Base-by-base conservation (phyloP, 306 rosid genomes). In the Datisca glomerata region DNA sequence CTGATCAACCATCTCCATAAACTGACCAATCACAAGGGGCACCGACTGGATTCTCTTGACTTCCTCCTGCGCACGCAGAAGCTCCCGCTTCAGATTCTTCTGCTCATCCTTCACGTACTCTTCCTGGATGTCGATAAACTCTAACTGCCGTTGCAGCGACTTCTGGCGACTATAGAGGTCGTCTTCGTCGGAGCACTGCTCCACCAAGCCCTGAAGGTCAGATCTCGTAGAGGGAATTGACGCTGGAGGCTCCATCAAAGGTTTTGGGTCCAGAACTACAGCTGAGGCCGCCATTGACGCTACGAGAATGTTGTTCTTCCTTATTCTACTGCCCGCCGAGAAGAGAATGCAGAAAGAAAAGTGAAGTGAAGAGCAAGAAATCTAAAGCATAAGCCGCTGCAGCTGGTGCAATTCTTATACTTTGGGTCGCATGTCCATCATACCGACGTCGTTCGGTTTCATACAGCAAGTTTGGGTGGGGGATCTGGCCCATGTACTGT, bases 1-100 rank as follows among this genome's bases (percentile, higher is more conserved):
- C 69, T 71, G 77, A 45, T 91, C 98, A 2, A 91, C 96, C 98
- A 91, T 91, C 68, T 91, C 98, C 92, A 84, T 81, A 60, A 91
- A 91, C 79, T 91, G 98, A 11, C 98, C 98, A 1, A 91, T 91
- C 1, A 91, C 98, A 2, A 91, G 77, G 0, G 98, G 98, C 58
- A 91, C 98, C 18, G 98, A 91, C 44, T 91, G 98, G 56, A 91
- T 84, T 84, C 98, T 56, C 60, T 91, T 91, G 9, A 91, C 96
- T 68, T 91, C 98, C 21, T 91, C 98, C 59, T 91, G 96, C 1
- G 96, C 93, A 6, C 98, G 91, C 3, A 84, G 92, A 16, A 72
- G 81, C 75, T 91, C 98, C 19, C 98, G 96, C 75, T 84, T 91
- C 39, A 91, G 72, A 20, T 91, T 91, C 86, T 84, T 91, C 67